Conservation (phyloP, 768 basidiomycete genomes). For the Kwoniella sp. region DNA sequence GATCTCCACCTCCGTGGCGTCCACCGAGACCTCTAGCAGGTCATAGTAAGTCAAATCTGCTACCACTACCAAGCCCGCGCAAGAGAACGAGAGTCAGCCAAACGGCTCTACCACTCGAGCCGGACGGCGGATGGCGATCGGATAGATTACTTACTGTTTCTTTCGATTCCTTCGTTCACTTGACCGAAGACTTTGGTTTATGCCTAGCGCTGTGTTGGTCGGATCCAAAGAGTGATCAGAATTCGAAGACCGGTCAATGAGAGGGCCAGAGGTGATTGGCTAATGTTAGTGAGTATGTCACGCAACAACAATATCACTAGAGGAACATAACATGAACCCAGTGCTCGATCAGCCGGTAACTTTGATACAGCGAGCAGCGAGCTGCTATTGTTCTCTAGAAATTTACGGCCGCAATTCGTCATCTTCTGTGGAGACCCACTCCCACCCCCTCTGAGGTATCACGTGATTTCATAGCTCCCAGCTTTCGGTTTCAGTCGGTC, state of each 20-base stretch:
- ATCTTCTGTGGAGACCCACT: background rate
- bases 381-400: background rate
- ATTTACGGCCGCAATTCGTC: constrained; percentile 3
- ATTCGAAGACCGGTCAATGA: too few species aligned
- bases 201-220: too few species aligned
- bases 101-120: too few species aligned
- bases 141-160: background rate
- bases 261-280: background rate
- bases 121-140: too few species aligned
- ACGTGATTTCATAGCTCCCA: background rate
- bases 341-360: background rate
- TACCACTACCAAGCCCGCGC: constrained; percentile 54
- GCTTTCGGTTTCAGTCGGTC: constrained; percentile 2
- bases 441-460: background rate
- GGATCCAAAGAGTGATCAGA: too few species aligned
- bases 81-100: background rate
- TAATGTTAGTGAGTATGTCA: background rate
- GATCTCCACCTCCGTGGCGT: constrained; percentile 81
- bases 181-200: too few species aligned
- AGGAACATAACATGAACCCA: background rate
- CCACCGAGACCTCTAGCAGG: constrained; percentile 70
- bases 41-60: constrained; percentile 69
- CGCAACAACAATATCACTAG: background rate
- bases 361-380: too few species aligned
- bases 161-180: background rate